Percentiles rank a stretch among this genome's conserved stretches.
Conservation (phyloP, 345 rosid species). For the Rhodamnia rubescens region DNA sequence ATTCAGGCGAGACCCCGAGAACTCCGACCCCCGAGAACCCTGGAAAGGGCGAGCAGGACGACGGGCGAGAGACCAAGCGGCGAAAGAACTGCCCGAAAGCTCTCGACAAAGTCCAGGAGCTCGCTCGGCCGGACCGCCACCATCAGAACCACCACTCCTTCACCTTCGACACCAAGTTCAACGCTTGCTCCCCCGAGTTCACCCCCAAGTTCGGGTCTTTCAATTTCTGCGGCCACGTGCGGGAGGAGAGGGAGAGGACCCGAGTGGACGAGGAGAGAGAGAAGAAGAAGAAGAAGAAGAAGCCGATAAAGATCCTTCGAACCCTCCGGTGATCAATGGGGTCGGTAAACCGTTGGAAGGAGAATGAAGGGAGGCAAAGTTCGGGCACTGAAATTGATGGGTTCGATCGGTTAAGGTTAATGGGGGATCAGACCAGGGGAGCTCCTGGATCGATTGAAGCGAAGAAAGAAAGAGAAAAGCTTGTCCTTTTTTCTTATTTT, state of each 20-base stretch:
- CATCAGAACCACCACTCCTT: background rate
- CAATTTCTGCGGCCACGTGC: background rate
- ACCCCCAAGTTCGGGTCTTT: conserved; percentile 1
- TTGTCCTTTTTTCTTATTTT: background rate
- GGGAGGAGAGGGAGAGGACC: background rate
- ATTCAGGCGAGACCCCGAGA: background rate
- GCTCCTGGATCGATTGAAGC: background rate
- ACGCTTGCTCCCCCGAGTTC: background rate
- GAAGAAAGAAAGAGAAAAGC: background rate
- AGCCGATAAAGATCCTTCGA: background rate
- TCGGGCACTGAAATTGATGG: background rate
- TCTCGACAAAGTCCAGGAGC: background rate
- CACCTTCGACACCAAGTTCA: conserved; percentile 1
- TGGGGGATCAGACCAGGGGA: background rate
- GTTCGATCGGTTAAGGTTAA: background rate
- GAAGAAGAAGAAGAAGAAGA: background rate
- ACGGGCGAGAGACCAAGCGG: background rate
- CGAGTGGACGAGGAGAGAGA: background rate
- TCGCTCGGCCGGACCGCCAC: background rate
- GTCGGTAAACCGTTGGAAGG: background rate
- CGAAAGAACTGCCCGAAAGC: background rate
- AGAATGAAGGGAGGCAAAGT: background rate
- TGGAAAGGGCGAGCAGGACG: background rate
- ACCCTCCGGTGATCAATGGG: background rate
- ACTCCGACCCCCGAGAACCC: background rate